These are phyloP conservation scores for Wickerhamomyces ciferrii DNA, from an alignment of 805 yeast species.

Conservation along the genomic window DNA sequence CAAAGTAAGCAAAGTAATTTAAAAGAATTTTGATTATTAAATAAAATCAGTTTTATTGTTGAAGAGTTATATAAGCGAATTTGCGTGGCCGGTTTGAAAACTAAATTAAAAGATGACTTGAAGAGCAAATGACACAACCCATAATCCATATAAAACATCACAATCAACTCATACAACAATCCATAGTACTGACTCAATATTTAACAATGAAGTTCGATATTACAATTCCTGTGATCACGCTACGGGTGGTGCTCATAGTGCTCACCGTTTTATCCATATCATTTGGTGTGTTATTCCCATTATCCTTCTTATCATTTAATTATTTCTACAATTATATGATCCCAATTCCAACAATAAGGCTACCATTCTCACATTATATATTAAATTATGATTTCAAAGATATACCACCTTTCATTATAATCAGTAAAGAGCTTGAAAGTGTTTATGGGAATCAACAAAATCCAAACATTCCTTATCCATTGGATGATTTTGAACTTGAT, in stretches of 20 bases:
- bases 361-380: slow-evolving; percentile 15
- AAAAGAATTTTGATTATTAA: no score
- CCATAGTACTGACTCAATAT: no score
- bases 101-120: no score
- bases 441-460: slow-evolving; percentile 14
- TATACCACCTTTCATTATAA: slow-evolving; percentile 16
- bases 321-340: slow-evolving; percentile 18
- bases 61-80: no score
- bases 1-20: no score
- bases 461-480: background rate
- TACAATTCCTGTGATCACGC: slow-evolving; percentile 18
- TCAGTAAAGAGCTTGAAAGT: slow-evolving; percentile 10
- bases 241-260: slow-evolving; percentile 14
- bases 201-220: slow-evolving; percentile 10
- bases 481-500: slow-evolving; percentile 6
- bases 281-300: slow-evolving; percentile 13
- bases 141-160: no score
- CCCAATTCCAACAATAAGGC: slow-evolving; percentile 15
- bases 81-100: no score
- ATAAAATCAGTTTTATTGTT: no score
- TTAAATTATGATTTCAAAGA: slow-evolving; percentile 16
- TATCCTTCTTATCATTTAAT: slow-evolving; percentile 19
- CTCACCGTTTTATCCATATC: slow-evolving; percentile 10
- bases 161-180: no score
- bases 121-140: no score